Evolutionary conservation across 352 stramenopile genomes (phyloP), one percentile per base, ranked within the genome.

Genomic region (Phytopythium delawarense): DNA sequence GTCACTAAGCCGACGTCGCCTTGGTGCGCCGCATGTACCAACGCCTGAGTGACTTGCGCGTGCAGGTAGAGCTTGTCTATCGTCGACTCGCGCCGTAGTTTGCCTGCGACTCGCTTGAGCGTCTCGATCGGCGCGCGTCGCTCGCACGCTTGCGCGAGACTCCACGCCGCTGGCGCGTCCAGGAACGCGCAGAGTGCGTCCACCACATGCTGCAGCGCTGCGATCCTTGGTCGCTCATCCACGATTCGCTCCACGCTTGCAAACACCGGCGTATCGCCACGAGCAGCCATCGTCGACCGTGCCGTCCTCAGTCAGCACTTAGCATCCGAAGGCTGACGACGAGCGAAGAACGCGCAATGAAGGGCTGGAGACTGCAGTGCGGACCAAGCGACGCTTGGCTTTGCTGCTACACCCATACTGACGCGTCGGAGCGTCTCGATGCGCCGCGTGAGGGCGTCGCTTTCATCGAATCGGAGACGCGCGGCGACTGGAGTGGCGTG

Each of bases 51-150:
- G 28, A 71, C 64, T 35, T 74, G 64, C n/a, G 64, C 60, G 13
- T 74, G 64, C 40, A 69, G 64, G 53, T 74, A 71, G 34, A 74
- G 70, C 46, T 60, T 32, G 40, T 74, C 60, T 37, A 66, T 18
- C 44, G 68, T 18, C 28, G 32, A 5, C 15, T 7, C 20, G 28
- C 28, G 39, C 32, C 18, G 30, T 16, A 39, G 20, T 4, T 32
- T 30, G 9, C 0, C 35, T 8, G 32, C n/a, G 51, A 57, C 42
- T 23, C 51, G 51, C 16, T 57, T 23, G 12, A 57, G n/a, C 2
- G 34, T 57, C 32, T 40, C 51, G 9, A 57, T 56, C 23, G 70
- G 58, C 64, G 70, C 66, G 1, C 37, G 56, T 5, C 57, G 64
- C 4, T 62, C 67, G 18, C 64, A 46, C 9, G 64, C 61, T 15